phyloP scores from a whole-genome alignment of 768 basidiomycete species.

The Lactifluus hygrophoroides region DNA sequence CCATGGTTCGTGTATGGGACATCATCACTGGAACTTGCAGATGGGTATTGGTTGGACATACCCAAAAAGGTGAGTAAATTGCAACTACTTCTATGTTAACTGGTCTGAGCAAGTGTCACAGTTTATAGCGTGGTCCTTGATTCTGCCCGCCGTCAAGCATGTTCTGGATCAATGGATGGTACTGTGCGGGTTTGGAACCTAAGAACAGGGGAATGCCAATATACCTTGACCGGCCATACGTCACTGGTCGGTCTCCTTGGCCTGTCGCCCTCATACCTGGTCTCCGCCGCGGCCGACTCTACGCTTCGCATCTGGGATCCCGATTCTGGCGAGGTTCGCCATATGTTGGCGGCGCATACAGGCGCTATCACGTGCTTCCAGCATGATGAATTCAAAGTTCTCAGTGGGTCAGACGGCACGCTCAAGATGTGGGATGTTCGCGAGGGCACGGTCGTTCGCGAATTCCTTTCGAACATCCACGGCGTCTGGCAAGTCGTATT shows the following conservation, averaged over 20 bases:
- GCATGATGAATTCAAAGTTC: conserved; percentile 95
- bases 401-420: conserved; percentile 92
- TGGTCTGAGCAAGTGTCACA: conserved; percentile 27
- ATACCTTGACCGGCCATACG: conserved; percentile 83
- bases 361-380: conserved; percentile 99
- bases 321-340: conserved; percentile 65
- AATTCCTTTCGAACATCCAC: conserved; percentile 82
- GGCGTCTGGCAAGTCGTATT: conserved; percentile 99
- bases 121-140: conserved; percentile 96
- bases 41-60: conserved; percentile 78
- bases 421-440: conserved; percentile 97
- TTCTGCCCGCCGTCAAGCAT: conserved; percentile 75
- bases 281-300: conserved; percentile 94
- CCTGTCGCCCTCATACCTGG: conserved; percentile 80
- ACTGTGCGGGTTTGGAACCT: conserved; percentile 95
- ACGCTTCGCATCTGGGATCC: conserved; percentile 95
- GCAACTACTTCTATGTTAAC: neutral
- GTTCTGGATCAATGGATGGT: conserved; percentile 97
- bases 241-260: conserved; percentile 92
- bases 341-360: conserved; percentile 82
- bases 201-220: conserved; percentile 67
- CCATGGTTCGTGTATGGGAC: conserved; percentile 93
- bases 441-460: conserved; percentile 78
- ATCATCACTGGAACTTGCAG: conserved; percentile 74
- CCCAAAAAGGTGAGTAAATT: conserved; percentile 67